Conservation (phyloP, 371 early-diverging fungal species). For the Aphelidium insulamus region DNA sequence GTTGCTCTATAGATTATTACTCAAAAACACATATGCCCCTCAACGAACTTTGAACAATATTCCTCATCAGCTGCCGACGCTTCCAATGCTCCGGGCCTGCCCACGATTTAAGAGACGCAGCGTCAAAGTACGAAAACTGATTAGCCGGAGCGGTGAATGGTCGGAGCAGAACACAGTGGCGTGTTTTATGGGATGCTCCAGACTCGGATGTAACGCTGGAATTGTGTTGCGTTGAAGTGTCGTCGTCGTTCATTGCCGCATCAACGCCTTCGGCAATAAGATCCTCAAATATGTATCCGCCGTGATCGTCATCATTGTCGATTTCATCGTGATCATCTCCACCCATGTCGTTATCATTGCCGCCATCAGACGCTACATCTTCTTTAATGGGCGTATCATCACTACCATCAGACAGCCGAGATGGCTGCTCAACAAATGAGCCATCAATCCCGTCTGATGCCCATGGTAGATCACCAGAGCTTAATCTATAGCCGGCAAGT, state of each 20-base stretch:
- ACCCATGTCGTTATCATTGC: conserved; percentile 7
- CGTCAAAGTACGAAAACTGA: conserved; percentile 73
- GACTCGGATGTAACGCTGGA: no score
- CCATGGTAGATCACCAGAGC: no score
- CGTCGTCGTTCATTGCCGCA: conserved; percentile 19
- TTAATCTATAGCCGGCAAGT: not conserved
- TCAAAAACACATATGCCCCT: no score
- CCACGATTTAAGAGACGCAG: conserved; percentile 56
- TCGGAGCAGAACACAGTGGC: no score
- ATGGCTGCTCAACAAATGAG: no score
- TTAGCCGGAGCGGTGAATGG: conserved; percentile 12
- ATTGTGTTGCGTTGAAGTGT: no score
- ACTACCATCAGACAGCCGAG: no score
- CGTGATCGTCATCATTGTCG: conserved; percentile 4
- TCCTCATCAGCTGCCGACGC: conserved; percentile 27
- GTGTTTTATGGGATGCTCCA: no score
- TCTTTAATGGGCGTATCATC: no score
- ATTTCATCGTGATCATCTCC: conserved; percentile 7
- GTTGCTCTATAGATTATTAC: no score
- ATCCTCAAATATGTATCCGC: conserved; percentile 8
- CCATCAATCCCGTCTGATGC: no score
- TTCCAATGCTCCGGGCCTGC: conserved; percentile 92
- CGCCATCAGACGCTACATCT: no score
- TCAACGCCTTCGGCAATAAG: conserved; percentile 8
- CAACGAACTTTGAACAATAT: not conserved